Conservation (phyloP, 2,329 filamentous ascomycete genomes). For the Fusarium illudens region DNA sequence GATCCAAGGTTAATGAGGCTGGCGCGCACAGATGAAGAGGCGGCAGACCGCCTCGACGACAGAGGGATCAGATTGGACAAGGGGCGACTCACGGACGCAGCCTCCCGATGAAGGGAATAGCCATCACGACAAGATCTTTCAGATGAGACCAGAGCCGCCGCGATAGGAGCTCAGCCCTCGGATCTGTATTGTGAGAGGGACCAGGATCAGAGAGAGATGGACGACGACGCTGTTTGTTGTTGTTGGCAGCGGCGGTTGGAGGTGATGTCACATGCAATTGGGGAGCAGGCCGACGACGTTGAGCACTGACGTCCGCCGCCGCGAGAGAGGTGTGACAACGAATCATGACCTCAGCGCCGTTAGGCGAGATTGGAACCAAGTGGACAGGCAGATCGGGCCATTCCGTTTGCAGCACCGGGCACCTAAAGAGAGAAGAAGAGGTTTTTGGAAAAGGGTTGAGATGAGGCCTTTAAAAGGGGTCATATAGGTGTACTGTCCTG, state of each 20-base stretch:
- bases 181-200: slow-evolving; percentile 10
- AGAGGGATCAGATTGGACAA: not conserved
- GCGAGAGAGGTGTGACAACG: slow-evolving; percentile 7
- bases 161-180: slow-evolving; percentile 10
- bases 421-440: slow-evolving; percentile 10
- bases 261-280: slow-evolving; percentile 45
- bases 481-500: not conserved
- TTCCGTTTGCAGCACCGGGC: not conserved
- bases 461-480: not conserved
- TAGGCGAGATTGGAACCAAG: slow-evolving; percentile 20
- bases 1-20: slow-evolving; percentile 25
- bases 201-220: slow-evolving; percentile 14
- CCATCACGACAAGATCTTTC: slow-evolving; percentile 50
- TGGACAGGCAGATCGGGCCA: not conserved
- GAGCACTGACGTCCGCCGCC: slow-evolving; percentile 18
- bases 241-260: slow-evolving; percentile 3
- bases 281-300: not conserved
- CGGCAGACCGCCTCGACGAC: not conserved
- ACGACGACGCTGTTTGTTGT: slow-evolving; percentile 3
- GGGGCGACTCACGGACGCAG: slow-evolving; percentile 57
- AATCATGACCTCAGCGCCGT: slow-evolving; percentile 35
- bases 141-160: slow-evolving; percentile 3
- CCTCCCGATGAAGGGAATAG: slow-evolving; percentile 62
- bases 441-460: not conserved
- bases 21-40: slow-evolving; percentile 7